A percentile compares a stretch with the other conserved stretches of the same genome.
phyloP scores from a whole-genome alignment of 2,329 filamentous ascomycete species.

The Penicillium brasilianum region DNA sequence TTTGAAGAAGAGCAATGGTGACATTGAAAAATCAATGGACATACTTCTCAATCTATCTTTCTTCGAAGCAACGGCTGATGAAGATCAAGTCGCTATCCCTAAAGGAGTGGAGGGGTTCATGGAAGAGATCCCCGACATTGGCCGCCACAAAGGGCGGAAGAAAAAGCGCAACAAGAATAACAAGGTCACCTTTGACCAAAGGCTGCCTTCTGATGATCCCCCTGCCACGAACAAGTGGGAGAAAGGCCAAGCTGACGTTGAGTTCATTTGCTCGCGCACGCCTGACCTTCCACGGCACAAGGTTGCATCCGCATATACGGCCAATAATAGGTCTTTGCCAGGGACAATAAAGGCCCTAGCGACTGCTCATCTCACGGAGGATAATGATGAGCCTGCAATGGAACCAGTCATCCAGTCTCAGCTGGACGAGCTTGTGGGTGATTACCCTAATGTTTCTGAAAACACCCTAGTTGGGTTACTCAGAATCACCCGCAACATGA shows the following conservation, averaged over 20 bases:
- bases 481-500: slow-evolving; percentile 61
- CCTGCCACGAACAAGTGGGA: slow-evolving; percentile 62
- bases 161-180: slow-evolving; percentile 41
- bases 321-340: slow-evolving; percentile 60
- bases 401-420: slow-evolving; percentile 54
- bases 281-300: slow-evolving; percentile 51
- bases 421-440: slow-evolving; percentile 58
- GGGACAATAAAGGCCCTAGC: slow-evolving; percentile 62
- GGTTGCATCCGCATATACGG: slow-evolving; percentile 64
- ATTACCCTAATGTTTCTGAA: slow-evolving; percentile 59
- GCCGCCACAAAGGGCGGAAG: slow-evolving; percentile 50
- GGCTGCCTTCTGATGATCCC: slow-evolving; percentile 23
- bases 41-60: slow-evolving; percentile 79
- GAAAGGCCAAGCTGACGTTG: slow-evolving; percentile 60
- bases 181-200: slow-evolving; percentile 22
- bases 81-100: slow-evolving; percentile 51
- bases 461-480: slow-evolving; percentile 60
- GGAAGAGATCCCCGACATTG: slow-evolving; percentile 53
- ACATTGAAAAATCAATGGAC: slow-evolving; percentile 74
- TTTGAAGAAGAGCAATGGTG: slow-evolving; percentile 69
- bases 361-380: slow-evolving; percentile 51
- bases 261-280: slow-evolving; percentile 62
- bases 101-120: slow-evolving; percentile 87
- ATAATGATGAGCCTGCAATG: slow-evolving; percentile 42
- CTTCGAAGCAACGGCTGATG: slow-evolving; percentile 67